Conservation (phyloP, 2,329 filamentous ascomycete species). For the Aureobasidium sp. region DNA sequence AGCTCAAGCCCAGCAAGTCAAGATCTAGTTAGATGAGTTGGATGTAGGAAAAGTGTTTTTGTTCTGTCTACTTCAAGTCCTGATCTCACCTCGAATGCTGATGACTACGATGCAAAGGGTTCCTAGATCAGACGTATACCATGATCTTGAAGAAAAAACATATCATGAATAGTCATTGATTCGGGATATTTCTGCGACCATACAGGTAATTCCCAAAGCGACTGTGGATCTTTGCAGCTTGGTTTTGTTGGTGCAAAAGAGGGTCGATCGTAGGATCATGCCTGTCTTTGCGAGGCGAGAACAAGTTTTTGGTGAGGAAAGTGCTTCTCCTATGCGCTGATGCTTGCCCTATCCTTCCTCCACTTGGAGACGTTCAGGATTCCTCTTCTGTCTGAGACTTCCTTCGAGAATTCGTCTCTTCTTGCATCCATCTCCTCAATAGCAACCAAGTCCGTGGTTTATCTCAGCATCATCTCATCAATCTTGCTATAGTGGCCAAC, state of each 20-base stretch:
- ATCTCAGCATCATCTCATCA: not conserved
- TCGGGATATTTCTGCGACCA: too few species aligned
- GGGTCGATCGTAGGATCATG: too few species aligned
- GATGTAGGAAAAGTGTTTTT: not conserved
- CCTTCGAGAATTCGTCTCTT: not conserved
- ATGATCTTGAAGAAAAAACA: too few species aligned
- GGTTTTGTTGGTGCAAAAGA: too few species aligned
- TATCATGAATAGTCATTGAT: too few species aligned
- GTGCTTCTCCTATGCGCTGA: not conserved
- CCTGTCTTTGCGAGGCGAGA: too few species aligned
- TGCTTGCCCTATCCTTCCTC: not conserved
- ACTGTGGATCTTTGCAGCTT: too few species aligned
- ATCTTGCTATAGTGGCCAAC: not conserved
- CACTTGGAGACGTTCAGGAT: too few species aligned
- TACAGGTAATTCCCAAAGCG: too few species aligned
- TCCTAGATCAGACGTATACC: not conserved
- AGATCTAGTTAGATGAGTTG: not conserved
- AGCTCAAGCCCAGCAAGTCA: constrained; percentile 21
- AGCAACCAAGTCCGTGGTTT: not conserved
- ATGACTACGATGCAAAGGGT: not conserved
- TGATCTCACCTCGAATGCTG: too few species aligned
- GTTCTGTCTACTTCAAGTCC: not conserved
- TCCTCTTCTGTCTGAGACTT: too few species aligned
- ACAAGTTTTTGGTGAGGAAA: not conserved
- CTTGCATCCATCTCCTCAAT: not conserved